These are phyloP conservation scores for Solanum sitiens DNA, from an alignment of 257 asterid species.

Conservation along the genomic window DNA sequence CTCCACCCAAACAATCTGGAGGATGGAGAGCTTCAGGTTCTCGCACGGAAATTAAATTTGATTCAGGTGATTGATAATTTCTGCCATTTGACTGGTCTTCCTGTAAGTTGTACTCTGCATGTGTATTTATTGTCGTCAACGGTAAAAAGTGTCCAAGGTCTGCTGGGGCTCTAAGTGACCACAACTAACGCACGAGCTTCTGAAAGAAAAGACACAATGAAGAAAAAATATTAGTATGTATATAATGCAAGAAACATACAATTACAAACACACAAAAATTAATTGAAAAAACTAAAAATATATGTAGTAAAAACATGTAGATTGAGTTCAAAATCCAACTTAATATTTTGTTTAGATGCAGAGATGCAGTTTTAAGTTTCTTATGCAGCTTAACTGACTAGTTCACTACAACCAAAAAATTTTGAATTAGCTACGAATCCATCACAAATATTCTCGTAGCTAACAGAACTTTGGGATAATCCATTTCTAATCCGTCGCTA, in stretches of 20 bases:
- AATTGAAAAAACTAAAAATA: neutral
- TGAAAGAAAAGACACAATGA: neutral
- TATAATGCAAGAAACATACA: neutral
- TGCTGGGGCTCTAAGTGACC: neutral
- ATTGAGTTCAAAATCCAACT: neutral
- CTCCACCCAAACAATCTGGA: slow-evolving; percentile 80
- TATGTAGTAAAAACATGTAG: neutral
- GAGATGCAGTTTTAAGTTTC: neutral
- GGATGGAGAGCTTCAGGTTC: slow-evolving; percentile 93
- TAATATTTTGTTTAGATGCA: neutral
- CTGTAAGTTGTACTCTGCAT: neutral
- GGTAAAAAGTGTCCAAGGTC: neutral
- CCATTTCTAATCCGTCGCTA: neutral
- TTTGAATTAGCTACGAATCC: neutral
- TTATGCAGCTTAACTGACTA: neutral
- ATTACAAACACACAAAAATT: neutral
- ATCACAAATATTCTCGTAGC: neutral
- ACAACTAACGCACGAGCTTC: neutral
- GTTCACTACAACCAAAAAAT: neutral
- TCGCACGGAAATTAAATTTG: slow-evolving; percentile 82
- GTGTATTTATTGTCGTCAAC: neutral
- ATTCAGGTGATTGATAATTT: slow-evolving; percentile 50
- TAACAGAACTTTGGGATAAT: neutral
- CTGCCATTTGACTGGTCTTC: neutral
- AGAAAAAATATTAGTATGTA: neutral